A percentile compares a stretch with the other conserved stretches of the same genome.
Conservation (phyloP, 768 basidiomycete genomes). For the Asterophora parasitica region DNA sequence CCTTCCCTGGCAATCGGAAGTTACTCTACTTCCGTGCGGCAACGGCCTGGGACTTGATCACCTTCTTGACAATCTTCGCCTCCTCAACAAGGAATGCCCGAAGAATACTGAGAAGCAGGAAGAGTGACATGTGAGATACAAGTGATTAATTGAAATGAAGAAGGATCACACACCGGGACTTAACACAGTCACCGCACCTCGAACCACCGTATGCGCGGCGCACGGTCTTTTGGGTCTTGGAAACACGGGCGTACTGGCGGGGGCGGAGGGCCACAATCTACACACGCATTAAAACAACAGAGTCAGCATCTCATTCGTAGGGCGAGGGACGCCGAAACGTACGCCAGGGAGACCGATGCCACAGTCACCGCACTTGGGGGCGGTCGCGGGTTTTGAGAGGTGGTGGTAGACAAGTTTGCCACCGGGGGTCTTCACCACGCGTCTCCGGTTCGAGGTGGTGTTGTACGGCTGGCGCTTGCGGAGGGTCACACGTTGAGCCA, state of each 20-base stretch:
- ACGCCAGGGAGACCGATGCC: constrained; percentile 92
- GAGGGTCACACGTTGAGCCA: constrained; percentile 99
- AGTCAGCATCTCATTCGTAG: not conserved
- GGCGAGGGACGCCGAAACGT: constrained; percentile 27
- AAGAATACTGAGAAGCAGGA: constrained; percentile 64
- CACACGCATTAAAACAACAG: not conserved
- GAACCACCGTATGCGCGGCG: constrained; percentile 96
- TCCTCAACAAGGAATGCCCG: constrained; percentile 99
- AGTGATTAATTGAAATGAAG: not conserved
- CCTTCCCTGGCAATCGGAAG: too few relatives aligned
- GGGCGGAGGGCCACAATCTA: constrained; percentile 95
- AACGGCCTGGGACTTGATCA: constrained; percentile 80
- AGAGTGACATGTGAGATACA: constrained; percentile 5
- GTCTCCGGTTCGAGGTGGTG: constrained; percentile 93
- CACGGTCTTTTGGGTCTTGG: constrained; percentile 97
- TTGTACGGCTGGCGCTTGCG: constrained; percentile 98
- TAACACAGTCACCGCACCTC: constrained; percentile 93
- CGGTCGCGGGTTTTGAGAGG: constrained; percentile 87
- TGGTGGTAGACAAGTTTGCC: constrained; percentile 98
- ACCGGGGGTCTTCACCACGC: constrained; percentile 97
- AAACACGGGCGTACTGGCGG: constrained; percentile 91
- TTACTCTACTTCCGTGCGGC: constrained; percentile 41
- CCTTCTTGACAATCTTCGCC: constrained; percentile 99
- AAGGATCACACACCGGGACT: constrained; percentile 67
- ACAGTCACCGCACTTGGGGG: constrained; percentile 99